Evolutionary conservation across 2,329 filamentous ascomycete species (phyloP), one percentile per base, ranked within the genome.

Genomic region (Cercospora beticola): DNA sequence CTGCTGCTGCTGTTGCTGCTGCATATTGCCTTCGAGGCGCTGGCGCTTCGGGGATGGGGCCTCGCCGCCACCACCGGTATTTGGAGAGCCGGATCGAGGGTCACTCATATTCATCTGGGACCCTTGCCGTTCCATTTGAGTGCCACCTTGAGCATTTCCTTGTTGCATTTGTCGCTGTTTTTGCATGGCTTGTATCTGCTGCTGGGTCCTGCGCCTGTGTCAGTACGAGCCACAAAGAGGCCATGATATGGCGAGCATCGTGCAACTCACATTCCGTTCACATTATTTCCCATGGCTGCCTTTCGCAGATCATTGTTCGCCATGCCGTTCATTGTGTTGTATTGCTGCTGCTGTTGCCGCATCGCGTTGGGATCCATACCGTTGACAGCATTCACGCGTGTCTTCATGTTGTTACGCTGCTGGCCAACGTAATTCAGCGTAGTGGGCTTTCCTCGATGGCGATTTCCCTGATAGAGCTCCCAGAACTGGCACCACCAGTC

Each of bases 401-500:
- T 78, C 79, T 92, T 88, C 76, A 92, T 91, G 76, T 94, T 90
- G 66, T 90, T 86, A 72, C 89, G 90, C 79, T 95, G 92, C 76
- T 90, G 88, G 16, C 72, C 71, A 16, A 78, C 71, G 62, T 78
- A 78, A 36, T 57, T 68, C 56, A 76, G 46, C 3, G 71, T 72
- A 68, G 71, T 72, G 66, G 70, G 80, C 83, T 77, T 87, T 96
- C 94, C 69, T 70, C 79, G 78, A 59, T 74, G 87, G 76, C 92
- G 91, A 78, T 94, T 92, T 66, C 93, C 92, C 77, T 89, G 89
- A 81, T 92, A 96, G 74, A 98, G 93, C 76, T 99, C 95, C 93
- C 93, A 98, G 80, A 99, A 99, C 63, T 97, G 87, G 77, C 90
- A 92, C 84, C 96, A 99, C 95, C 95, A 99, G 77, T 98, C 95